Percentiles rank a stretch among this genome's conserved stretches.
phyloP scores from a whole-genome alignment of 345 rosid species.

The Viola odorata region DNA sequence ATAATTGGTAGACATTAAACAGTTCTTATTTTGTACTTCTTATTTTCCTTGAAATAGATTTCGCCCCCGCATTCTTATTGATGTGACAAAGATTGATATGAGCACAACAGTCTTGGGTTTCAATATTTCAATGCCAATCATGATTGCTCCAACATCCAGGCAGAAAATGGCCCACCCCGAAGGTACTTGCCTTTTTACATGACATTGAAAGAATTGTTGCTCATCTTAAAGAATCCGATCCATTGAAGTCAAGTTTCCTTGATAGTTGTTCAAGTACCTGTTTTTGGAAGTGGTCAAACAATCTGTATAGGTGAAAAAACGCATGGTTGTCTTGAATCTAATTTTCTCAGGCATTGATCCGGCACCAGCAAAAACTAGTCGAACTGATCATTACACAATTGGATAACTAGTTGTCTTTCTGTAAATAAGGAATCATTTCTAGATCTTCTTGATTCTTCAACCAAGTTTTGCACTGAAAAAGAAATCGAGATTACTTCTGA shows the following conservation, averaged over 20 bases:
- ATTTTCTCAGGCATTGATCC: neutral
- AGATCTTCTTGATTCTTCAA: neutral
- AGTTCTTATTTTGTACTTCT: neutral
- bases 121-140: conserved; percentile 86
- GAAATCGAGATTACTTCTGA: conserved; percentile 2
- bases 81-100: conserved; percentile 80
- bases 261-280: neutral
- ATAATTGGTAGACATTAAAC: neutral
- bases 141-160: conserved; percentile 93
- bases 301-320: neutral
- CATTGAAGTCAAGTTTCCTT: neutral
- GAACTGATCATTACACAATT: conserved; percentile 1
- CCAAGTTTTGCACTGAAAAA: neutral
- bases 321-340: too few relatives aligned
- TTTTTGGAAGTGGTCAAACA: neutral
- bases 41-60: conserved; percentile 38
- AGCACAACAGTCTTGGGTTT: conserved; percentile 74
- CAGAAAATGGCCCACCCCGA: conserved; percentile 98
- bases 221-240: neutral
- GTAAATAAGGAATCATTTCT: neutral
- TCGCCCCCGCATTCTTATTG: conserved; percentile 84
- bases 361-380: too few relatives aligned
- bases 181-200: conserved; percentile 30
- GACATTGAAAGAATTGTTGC: neutral
- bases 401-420: neutral